Evolutionary conservation across 2,329 filamentous ascomycete genomes (phyloP), one percentile per base, ranked within the genome.

Genomic region (Eutypella sp.): DNA sequence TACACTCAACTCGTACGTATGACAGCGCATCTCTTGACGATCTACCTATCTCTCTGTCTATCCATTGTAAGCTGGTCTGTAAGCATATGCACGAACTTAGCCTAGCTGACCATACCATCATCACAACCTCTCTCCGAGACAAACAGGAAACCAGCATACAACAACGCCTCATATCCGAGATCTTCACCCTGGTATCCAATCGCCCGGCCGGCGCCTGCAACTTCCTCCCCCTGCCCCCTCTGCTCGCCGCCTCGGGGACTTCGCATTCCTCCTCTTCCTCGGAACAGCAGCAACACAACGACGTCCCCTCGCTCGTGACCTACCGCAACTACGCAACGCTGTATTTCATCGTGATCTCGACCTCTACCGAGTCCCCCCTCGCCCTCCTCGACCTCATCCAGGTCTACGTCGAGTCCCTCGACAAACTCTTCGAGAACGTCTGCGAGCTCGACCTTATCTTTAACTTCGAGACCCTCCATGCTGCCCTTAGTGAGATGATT

Each of bases 381-480:
- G 93, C 93, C 1, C 78, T 99, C 20, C 90, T 99, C 51, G 93
- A 99, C 67, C 74, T 99, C 45, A 97, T 99, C 54, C 93, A 99
- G 69, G 93, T 99, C 49, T 99, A 96, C 60, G 93, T 99, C 52
- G 93, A 99, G 69, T 85, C 92, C 1, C 79, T 99, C 29, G 93
- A 99, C 67, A 83, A 89, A 53, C 76, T 99, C 34, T 99, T 99
- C 64, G 93, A 97, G 71, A 96, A 99, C 65, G 93, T 99, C 9
- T 99, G 93, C 76, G 93, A 99, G 73, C 75, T 99, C 46, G 91
- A 99, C 67, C 78, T 99, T 57, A 99, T 99, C 66, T 99, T 99
- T 74, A 97, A 97, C 65, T 99, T 96, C 59, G 93, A 99, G 76
- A 95, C 90, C 15, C 75, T 99, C 59, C 93, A 99, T 72, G 87